Evolutionary conservation across 2,329 filamentous ascomycete genomes (phyloP), one percentile per base, ranked within the genome.

Genomic region (Passalora sequoiae): DNA sequence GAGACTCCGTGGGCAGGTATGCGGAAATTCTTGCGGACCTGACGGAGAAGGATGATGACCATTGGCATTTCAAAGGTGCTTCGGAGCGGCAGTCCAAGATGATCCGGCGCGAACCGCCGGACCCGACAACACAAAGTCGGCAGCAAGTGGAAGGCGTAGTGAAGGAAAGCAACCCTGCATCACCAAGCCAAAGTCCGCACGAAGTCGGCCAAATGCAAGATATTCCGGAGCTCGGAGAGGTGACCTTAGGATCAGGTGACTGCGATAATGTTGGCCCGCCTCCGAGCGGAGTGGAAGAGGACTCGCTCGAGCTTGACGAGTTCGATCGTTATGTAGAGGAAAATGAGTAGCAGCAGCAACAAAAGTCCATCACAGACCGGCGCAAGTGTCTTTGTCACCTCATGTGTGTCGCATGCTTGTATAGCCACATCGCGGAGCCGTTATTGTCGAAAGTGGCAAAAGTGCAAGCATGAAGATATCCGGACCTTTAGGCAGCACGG

Each of bases 321-420:
- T 53, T 53, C 27, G 50, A 53, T 25, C 32, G 20, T 28, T 45
- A 32, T 19, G 44, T 53, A 35, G 46, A 38, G 20, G 50, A 53
- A 33, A 44, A 50, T 35, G 47, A 47, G 31, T 50, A 43, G n/a
- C n/a, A n/a, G n/a, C n/a, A n/a, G n/a, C n/a, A 32, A 19, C 27
- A 27, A 20, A 15, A 35, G 42, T n/a, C 36, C 21, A 25, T 17
- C 20, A 15, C 15, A 10, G 13, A 19, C 17, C 16, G 17, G 6
- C 17, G 16, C 10, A 19, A 8, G 30, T 19, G 21, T 33, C 30
- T 19, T 10, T 33, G 6, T 20, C 4, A 19, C 8, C 5, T 6
- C 20, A 17, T 4, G 21, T 33, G 30, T 33, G 13, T 9, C 20
- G 30, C 30, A 16, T 32, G 25, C 10, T 6, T 9, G 25, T 28